Base-by-base conservation (phyloP, 1,284 basidiomycete genomes). In the Ceratobasidium sp. region DNA sequence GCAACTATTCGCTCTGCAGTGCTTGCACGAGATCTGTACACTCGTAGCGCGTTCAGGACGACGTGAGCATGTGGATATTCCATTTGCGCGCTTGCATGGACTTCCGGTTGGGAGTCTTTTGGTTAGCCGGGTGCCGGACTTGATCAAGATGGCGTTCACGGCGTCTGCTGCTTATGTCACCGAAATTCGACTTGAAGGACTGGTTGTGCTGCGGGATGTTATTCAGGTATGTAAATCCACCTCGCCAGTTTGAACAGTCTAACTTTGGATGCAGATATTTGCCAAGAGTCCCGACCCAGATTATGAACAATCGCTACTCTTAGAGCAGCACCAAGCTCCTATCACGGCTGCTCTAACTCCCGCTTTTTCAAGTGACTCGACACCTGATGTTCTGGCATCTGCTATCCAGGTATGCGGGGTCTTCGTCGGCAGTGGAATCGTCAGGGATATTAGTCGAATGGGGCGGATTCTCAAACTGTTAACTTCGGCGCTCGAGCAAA, bases 281-380 rank as follows among this genome's bases (percentile, higher is more conserved):
- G 88, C 94, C 2, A 82, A 85, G 28, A 89, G 94, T 2, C 93
- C 93, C 0, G 98, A 99, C 82, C 93, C 96, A 0, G 96, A 96
- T 74, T 98, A 96, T 78, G 91, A 94, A 54, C 94, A 95, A 75
- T 89, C 94, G 0, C 84, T 96, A 2, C 84, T 99, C 1, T 86
- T 99, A n/a, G 97, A 99, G 80, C 98, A 99, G 80, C 94, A 98
- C 81, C 97, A 99, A 82, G 98, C 98, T 0, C 97, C 98, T 0
- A 98, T 99, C 74, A 97, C 97, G 0, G 95, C 98, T 1, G 98
- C 98, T 0, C 86, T 99, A n/a, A 99, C 96, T 0, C 97, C 98
- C 0, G 96, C 97, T 0, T 99, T 99, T 79, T 93, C 94, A 2
- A 86, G 92, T 0, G 98, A 99, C 79, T 95, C 96, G 0, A 95